These are phyloP conservation scores for Trypanosoma conorhini DNA, from an alignment of 208 protist genomes.

Conservation along the genomic window DNA sequence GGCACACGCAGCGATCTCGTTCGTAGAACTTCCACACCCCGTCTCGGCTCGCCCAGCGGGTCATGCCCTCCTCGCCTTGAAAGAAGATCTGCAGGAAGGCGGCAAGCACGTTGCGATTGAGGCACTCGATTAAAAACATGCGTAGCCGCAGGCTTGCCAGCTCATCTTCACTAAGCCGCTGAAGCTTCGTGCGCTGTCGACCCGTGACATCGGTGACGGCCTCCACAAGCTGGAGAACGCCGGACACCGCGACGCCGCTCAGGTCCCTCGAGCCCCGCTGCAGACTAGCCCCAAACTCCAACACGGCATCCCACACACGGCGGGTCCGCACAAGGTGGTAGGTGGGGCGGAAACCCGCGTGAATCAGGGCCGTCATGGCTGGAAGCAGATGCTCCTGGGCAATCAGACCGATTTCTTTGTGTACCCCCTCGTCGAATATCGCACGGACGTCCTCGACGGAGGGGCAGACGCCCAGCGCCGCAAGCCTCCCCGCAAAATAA, in stretches of 20 bases:
- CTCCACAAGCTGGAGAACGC: conserved; percentile 38
- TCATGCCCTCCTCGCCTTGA: conserved; percentile 17
- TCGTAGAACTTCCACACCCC: conserved; percentile 51
- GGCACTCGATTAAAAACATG: conserved; percentile 50
- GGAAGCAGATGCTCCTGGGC: conserved; percentile 36
- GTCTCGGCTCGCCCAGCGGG: conserved; percentile 22
- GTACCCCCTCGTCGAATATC: conserved; percentile 43
- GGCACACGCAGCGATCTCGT: conserved; percentile 27
- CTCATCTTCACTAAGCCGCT: conserved; percentile 32
- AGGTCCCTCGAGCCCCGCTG: conserved; percentile 35
- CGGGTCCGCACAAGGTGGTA: conserved; percentile 34
- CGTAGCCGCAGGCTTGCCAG: conserved; percentile 35
- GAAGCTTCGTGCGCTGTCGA: conserved; percentile 22
- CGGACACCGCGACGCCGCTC: conserved; percentile 18
- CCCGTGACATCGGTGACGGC: conserved; percentile 34
- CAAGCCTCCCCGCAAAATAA: conserved; percentile 40
- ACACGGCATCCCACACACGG: conserved; percentile 42
- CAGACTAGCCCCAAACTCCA: conserved; percentile 29
- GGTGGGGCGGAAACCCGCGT: conserved; percentile 32
- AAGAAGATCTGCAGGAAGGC: conserved; percentile 39
- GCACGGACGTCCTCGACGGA: conserved; percentile 2
- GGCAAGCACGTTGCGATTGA: conserved; percentile 48
- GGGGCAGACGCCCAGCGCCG: conserved; percentile 2
- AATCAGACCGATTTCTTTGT: conserved; percentile 33
- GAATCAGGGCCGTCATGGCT: conserved; percentile 29